Evolutionary conservation across 2,329 filamentous ascomycete species (phyloP).

Genomic region (Fusarium veterinarium): DNA sequence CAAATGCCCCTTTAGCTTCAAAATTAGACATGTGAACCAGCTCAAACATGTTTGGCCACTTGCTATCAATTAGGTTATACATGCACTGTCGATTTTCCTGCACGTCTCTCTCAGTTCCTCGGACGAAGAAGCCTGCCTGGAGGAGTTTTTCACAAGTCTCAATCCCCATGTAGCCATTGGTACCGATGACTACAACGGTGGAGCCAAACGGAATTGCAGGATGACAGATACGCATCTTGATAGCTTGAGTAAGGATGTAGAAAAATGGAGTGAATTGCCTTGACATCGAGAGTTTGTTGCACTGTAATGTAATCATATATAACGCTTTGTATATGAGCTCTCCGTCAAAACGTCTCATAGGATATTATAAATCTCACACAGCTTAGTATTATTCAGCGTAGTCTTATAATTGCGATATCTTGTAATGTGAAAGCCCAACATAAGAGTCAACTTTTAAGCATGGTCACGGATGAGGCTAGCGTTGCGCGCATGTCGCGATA

Average conservation of each 20-base stretch:
- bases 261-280: background rate
- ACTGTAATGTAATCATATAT: background rate
- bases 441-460: background rate
- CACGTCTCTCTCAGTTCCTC: background rate
- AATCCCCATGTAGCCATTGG: background rate
- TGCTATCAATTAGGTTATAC: background rate
- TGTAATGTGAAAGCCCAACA: too few species aligned
- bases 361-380: background rate
- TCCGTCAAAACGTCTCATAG: accelerated
- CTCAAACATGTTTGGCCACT: background rate
- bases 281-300: accelerated
- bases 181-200: background rate
- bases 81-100: background rate
- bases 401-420: background rate
- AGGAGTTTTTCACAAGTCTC: background rate
- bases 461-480: background rate
- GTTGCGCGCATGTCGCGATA: background rate
- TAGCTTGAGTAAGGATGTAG: background rate
- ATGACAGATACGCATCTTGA: background rate
- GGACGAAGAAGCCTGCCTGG: background rate
- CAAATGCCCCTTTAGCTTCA: background rate
- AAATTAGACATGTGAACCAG: background rate
- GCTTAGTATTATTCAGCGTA: background rate
- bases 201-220: background rate
- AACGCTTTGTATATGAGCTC: accelerated